phyloP scores from a whole-genome alignment of 495 filamentous ascomycete species.

The Xylaria curta region DNA sequence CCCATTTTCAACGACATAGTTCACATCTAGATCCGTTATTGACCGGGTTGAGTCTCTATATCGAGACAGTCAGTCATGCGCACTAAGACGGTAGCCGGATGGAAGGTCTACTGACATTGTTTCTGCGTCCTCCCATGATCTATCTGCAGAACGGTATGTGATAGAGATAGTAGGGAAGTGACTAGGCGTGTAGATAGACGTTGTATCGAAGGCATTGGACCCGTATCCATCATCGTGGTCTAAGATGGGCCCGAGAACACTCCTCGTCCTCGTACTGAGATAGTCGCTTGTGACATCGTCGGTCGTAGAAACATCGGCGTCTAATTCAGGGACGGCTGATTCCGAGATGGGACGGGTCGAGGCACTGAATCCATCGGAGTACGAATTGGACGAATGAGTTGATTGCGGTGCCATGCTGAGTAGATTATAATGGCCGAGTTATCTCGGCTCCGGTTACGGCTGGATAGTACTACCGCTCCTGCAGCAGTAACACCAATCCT shows the following conservation, averaged over 20 bases:
- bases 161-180: constrained; percentile 42
- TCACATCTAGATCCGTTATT: constrained; percentile 61
- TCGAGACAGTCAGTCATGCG: constrained; percentile 20
- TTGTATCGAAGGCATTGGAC: constrained; percentile 33
- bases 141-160: constrained; percentile 32
- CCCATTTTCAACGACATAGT: constrained; percentile 66
- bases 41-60: constrained; percentile 57
- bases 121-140: constrained; percentile 44
- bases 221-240: constrained; percentile 34
- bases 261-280: constrained; percentile 38
- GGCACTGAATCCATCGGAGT: constrained; percentile 31
- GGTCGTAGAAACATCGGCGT: constrained; percentile 40
- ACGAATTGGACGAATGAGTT: constrained; percentile 35
- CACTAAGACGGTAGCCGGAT: not conserved
- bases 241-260: constrained; percentile 31
- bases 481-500: constrained; percentile 10
- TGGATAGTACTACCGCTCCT: constrained; percentile 15
- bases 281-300: constrained; percentile 41
- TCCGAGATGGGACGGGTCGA: constrained; percentile 34
- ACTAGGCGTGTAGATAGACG: constrained; percentile 40
- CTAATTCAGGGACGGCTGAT: constrained; percentile 37
- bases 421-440: constrained; percentile 8
- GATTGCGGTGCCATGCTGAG: constrained; percentile 37
- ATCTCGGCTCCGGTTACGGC: not conserved
- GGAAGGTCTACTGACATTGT: constrained; percentile 48